phyloP scores from a whole-genome alignment of 768 basidiomycete genomes.

The Kockovaella imperatae region DNA sequence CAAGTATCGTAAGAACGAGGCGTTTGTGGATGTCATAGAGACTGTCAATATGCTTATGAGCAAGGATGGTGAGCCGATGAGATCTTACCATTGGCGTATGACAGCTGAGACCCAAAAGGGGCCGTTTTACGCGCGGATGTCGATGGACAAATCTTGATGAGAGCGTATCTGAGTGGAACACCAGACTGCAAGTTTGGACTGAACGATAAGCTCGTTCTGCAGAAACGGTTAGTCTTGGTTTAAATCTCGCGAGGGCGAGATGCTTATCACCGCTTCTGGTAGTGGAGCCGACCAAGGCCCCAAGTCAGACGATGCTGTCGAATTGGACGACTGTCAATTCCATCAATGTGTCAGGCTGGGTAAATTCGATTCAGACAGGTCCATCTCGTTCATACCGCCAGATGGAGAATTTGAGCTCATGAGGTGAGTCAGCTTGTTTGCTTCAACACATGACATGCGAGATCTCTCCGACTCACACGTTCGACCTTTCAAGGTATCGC shows the following conservation, averaged over 20 bases:
- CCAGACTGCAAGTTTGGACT: constrained; percentile 99
- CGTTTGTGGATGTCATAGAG: constrained; percentile 99
- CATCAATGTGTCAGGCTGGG: constrained; percentile 95
- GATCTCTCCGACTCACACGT: neutral
- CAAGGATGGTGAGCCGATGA: constrained; percentile 65
- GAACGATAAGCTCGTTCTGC: constrained; percentile 95
- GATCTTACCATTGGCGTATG: neutral
- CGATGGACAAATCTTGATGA: constrained; percentile 95
- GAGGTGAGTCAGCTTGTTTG: constrained; percentile 53
- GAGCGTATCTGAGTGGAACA: constrained; percentile 90
- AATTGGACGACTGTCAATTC: constrained; percentile 95
- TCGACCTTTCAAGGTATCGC: constrained; percentile 88
- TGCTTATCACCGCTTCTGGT: neutral
- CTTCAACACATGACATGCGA: neutral
- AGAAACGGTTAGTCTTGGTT: constrained; percentile 57
- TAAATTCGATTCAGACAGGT: constrained; percentile 86
- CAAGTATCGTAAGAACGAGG: constrained; percentile 99
- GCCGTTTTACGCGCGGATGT: constrained; percentile 90
- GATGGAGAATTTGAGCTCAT: constrained; percentile 99
- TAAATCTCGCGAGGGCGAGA: neutral
- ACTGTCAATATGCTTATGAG: constrained; percentile 95
- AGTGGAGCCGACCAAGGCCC: constrained; percentile 25
- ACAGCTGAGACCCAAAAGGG: constrained; percentile 50
- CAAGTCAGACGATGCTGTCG: constrained; percentile 59
- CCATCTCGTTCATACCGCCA: constrained; percentile 94